A percentile compares a stretch with the other conserved stretches of the same genome.
Conservation (phyloP, 768 basidiomycete species). For the Termitomyces sp. region DNA sequence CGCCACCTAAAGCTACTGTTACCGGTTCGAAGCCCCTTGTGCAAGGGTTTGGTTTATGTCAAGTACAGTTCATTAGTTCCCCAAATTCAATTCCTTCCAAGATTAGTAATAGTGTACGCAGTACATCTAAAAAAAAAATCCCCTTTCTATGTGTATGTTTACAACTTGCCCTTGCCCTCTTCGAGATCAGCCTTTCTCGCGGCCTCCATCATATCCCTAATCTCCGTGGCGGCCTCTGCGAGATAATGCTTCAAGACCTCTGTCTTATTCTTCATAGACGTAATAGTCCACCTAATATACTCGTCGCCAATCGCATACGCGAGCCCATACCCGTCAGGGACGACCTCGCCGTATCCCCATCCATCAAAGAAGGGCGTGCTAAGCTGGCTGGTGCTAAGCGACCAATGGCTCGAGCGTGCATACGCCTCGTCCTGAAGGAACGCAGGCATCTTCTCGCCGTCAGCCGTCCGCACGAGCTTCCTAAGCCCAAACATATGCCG, state of each 20-base stretch:
- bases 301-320: slow-evolving; percentile 86
- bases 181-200: slow-evolving; percentile 9
- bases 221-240: slow-evolving; percentile 18
- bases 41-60: too few species aligned
- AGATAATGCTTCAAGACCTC: slow-evolving; percentile 57
- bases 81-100: too few species aligned
- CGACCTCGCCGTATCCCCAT: slow-evolving; percentile 86
- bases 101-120: too few species aligned
- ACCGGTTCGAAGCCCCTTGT: too few species aligned
- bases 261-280: slow-evolving; percentile 56
- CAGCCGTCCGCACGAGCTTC: slow-evolving; percentile 54
- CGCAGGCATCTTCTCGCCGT: slow-evolving; percentile 70
- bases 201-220: slow-evolving; percentile 18
- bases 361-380: slow-evolving; percentile 81
- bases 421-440: slow-evolving; percentile 76
- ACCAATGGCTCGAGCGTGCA: slow-evolving; percentile 78
- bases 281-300: slow-evolving; percentile 89
- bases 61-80: too few species aligned
- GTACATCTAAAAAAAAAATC: too few species aligned
- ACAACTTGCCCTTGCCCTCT: background rate
- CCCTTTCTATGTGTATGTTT: too few species aligned
- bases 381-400: slow-evolving; percentile 87
- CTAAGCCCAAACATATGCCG: slow-evolving; percentile 94
- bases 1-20: too few species aligned
- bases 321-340: slow-evolving; percentile 87